A percentile compares a stretch with the other conserved stretches of the same genome.
These are phyloP conservation scores for Vitis labrusca DNA, from an alignment of 164 flowering plant genomes.

Conservation along the genomic window DNA sequence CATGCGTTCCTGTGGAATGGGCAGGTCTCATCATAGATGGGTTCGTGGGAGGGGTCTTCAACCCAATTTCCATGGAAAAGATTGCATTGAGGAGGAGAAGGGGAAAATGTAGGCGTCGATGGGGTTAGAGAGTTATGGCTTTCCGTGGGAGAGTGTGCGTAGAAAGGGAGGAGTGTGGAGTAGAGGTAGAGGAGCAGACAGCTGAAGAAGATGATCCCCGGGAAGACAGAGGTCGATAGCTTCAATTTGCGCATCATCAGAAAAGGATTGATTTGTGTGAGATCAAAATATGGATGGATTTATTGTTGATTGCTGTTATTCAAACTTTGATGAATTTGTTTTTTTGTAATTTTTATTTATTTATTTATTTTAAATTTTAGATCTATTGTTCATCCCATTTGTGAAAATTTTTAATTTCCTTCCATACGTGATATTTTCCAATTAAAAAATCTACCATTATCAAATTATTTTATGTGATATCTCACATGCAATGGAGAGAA, in stretches of 20 bases:
- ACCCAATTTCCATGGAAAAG: conserved; percentile 73
- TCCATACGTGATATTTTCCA: too few species aligned
- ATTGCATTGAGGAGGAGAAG: conserved; percentile 40
- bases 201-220: conserved; percentile 42
- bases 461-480: too few species aligned
- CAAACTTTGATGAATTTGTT: too few species aligned
- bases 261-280: too few species aligned
- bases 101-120: conserved; percentile 9
- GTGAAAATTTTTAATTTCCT: too few species aligned
- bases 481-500: fast-evolving
- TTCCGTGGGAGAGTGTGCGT: conserved; percentile 13
- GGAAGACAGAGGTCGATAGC: conserved; percentile 17
- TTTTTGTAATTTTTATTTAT: too few species aligned
- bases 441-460: too few species aligned
- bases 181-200: conserved; percentile 47
- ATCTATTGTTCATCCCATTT: too few species aligned
- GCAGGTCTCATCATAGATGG: conserved; percentile 67
- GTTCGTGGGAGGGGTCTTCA: conserved; percentile 37
- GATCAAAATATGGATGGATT: too few species aligned
- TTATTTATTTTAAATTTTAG: too few species aligned
- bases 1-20: conserved; percentile 90
- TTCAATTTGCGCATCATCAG: too few species aligned
- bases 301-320: too few species aligned
- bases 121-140: conserved; percentile 7
- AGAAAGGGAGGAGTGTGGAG: conserved; percentile 43